These are phyloP conservation scores for Zymoseptoria ardabiliae DNA, from an alignment of 2,329 filamentous ascomycete genomes.

Conservation along the genomic window DNA sequence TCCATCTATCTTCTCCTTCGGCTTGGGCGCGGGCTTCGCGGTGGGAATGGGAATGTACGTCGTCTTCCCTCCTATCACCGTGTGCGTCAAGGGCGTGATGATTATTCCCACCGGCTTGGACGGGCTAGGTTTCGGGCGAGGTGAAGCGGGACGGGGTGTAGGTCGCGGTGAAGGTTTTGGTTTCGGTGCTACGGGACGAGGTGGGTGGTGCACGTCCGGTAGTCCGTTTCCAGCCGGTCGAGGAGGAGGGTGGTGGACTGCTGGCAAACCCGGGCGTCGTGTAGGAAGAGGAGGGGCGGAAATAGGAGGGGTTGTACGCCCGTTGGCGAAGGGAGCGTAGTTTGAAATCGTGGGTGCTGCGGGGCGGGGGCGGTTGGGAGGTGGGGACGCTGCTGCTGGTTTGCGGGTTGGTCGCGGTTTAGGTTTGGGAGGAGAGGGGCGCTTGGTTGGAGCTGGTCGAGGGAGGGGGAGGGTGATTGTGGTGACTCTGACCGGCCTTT, in stretches of 20 bases:
- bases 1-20: too few species aligned
- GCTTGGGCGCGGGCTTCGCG: background rate
- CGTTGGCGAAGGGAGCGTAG: background rate
- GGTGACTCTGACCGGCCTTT: background rate
- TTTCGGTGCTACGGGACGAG: too few species aligned
- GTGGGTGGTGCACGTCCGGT: background rate
- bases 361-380: too few species aligned
- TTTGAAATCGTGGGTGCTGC: background rate
- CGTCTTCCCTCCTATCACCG: background rate
- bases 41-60: background rate
- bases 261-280: too few species aligned
- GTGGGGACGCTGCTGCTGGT: background rate
- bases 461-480: background rate
- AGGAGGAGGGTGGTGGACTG: background rate
- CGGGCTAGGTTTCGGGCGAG: background rate
- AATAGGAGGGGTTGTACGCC: background rate
- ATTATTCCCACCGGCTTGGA: background rate
- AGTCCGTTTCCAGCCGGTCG: background rate
- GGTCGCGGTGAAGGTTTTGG: too few species aligned
- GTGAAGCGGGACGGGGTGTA: too few species aligned
- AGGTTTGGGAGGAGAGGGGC: background rate
- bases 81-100: background rate
- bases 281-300: too few species aligned
- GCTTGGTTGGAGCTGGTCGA: background rate
- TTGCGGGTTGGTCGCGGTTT: background rate